These are phyloP conservation scores for Exophiala bonariae DNA, from an alignment of 2,329 filamentous ascomycete genomes.

Conservation along the genomic window DNA sequence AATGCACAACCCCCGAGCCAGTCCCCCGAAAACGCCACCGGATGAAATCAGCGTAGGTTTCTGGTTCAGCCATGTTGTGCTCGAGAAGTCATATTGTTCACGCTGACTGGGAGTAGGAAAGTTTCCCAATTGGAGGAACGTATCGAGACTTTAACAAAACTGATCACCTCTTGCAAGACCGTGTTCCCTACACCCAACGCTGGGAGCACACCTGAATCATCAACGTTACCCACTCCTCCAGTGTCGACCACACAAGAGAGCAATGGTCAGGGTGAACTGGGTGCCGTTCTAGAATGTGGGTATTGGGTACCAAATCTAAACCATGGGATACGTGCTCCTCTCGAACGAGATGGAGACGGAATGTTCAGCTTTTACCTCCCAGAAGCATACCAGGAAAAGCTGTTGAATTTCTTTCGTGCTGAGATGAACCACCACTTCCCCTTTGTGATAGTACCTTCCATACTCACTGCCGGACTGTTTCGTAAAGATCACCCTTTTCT, in stretches of 20 bases:
- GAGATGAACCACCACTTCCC: slow-evolving; percentile 31
- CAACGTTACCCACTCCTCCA: slow-evolving; percentile 6
- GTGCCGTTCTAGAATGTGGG: neutral
- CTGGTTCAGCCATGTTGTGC: neutral
- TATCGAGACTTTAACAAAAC: slow-evolving; percentile 12
- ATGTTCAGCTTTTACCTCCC: slow-evolving; percentile 4
- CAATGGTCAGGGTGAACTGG: neutral
- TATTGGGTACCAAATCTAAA: neutral
- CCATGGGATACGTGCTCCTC: neutral
- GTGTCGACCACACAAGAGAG: neutral
- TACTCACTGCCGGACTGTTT: slow-evolving; percentile 22
- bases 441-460: slow-evolving; percentile 28
- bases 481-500: slow-evolving; percentile 34
- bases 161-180: slow-evolving; percentile 1
- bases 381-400: slow-evolving; percentile 15
- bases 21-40: slow-evolving; percentile 13
- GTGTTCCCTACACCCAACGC: neutral
- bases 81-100: neutral
- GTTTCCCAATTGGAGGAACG: slow-evolving; percentile 13
- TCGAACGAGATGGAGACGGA: neutral
- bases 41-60: slow-evolving; percentile 9
- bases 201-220: neutral
- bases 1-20: slow-evolving; percentile 18
- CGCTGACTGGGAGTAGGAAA: slow-evolving; percentile 2
- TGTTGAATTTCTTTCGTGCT: slow-evolving; percentile 20